Conservation (phyloP, 441 rosid species). For the Euphorbia schlechtendalii region DNA sequence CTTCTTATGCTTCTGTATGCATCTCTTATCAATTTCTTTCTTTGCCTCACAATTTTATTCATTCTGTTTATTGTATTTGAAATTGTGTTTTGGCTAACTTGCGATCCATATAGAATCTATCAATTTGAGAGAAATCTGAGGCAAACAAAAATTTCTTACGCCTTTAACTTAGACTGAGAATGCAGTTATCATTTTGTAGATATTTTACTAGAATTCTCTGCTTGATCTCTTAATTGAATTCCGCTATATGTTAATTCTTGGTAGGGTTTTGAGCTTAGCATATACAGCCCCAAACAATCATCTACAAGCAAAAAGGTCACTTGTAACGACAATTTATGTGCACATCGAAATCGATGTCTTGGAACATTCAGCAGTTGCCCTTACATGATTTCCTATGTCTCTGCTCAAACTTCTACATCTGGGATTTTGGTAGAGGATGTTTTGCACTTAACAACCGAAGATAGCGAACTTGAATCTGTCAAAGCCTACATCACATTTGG, state of each 20-base stretch:
- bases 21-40: constrained; percentile 8
- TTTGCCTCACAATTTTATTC: no score
- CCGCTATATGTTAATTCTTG: no score
- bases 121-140: neutral
- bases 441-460: constrained; percentile 59
- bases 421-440: constrained; percentile 79
- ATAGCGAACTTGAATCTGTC: constrained; percentile 38
- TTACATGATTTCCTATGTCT: constrained; percentile 69
- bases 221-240: constrained; percentile 12
- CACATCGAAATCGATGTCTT: constrained; percentile 51
- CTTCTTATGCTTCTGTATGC: constrained; percentile 57
- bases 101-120: neutral
- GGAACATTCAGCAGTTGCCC: constrained; percentile 78
- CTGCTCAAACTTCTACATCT: constrained; percentile 79
- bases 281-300: constrained; percentile 59
- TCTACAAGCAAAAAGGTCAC: constrained; percentile 68
- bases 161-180: neutral
- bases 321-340: constrained; percentile 60
- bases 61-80: neutral
- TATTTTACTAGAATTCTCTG: neutral
- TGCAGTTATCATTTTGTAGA: neutral
- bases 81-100: no score
- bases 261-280: constrained; percentile 75
- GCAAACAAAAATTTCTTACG: neutral
- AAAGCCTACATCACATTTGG: constrained; percentile 68